Evolutionary conservation across 2,329 filamentous ascomycete genomes (phyloP), one percentile per base, ranked within the genome.

Genomic region (Alternaria sp.): DNA sequence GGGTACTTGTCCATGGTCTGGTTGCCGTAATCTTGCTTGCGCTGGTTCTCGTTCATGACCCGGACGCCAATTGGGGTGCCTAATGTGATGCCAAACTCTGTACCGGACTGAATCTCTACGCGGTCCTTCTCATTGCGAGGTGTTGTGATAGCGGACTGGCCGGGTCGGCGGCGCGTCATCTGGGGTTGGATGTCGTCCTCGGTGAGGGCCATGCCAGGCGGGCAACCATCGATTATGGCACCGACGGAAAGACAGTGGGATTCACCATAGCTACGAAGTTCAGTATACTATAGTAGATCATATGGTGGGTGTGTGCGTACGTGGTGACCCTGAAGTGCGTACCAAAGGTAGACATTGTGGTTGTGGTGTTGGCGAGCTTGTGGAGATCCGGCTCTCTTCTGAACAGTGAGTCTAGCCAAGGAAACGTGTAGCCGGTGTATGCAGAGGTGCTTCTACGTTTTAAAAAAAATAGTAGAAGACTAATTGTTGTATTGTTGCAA

Each of bases 241-340:
- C 93, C 94, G 73, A 98, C 93, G 32, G 91, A 94, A 74, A 89
- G 90, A 83, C 94, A 96, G 82, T 97, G 94, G 58, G 92, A 96
- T 80, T 94, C 91, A 78, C 91, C 91, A 82, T 92, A 92, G 75
- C 88, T 88, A 77, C 52, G 28, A 11, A 4, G 28, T 30, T 30
- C 7, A 30, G 28, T 30, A 30, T 30, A 30, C 28, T 12, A 30
- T 30, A 30, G 28, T 11, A 30, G 9, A 30, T 30, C 9, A 11
- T 30, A 30, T 30, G 8, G 28, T 30, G 3, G 30, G 34, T 24
- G 30, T 30, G 43, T 54, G 81, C 88, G 70, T 86, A 93, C 88
- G 92, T 96, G 65, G 91, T 93, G 69, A 96, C 92, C 71, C 86
- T 86, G 81, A 95, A 95, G 79, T 89, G 86, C 51, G 90, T 84